phyloP scores from a whole-genome alignment of 2,329 filamentous ascomycete genomes.

The Penicillium sp. region DNA sequence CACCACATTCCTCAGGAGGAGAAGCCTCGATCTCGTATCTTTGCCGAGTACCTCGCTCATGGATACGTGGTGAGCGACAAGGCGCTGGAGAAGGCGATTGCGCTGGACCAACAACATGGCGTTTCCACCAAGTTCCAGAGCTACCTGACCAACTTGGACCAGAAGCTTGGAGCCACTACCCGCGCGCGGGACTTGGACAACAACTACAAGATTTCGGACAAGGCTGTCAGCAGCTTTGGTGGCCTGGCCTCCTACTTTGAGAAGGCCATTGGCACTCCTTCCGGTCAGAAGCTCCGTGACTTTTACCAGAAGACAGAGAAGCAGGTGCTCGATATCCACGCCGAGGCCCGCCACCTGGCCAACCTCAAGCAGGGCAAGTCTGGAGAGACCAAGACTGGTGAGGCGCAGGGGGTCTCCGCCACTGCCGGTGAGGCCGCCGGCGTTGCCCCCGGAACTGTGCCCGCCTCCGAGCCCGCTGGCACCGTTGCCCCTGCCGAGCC shows the following conservation, averaged over 20 bases:
- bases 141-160: constrained; percentile 70
- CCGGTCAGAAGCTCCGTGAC: constrained; percentile 75
- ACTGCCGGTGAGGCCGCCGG: constrained; percentile 13
- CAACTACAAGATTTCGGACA: constrained; percentile 73
- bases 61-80: constrained; percentile 77
- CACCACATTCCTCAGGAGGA: constrained; percentile 87
- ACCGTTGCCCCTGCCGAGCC: constrained; percentile 23
- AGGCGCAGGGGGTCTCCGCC: constrained; percentile 18
- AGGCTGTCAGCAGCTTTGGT: constrained; percentile 60
- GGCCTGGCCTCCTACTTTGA: constrained; percentile 87
- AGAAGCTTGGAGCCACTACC: constrained; percentile 81
- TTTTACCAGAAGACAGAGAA: constrained; percentile 83
- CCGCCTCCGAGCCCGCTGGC: constrained; percentile 19
- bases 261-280: constrained; percentile 80
- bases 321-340: constrained; percentile 90
- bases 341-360: constrained; percentile 80
- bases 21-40: constrained; percentile 87
- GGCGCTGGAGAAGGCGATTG: constrained; percentile 75
- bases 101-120: constrained; percentile 84
- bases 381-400: constrained; percentile 33
- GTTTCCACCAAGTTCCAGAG: constrained; percentile 73
- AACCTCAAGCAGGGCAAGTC: constrained; percentile 66
- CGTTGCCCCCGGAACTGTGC: constrained; percentile 16
- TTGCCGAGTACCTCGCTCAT: constrained; percentile 94
- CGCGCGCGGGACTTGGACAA: constrained; percentile 77